Evolutionary conservation across 2,329 filamentous ascomycete species (phyloP).

Genomic region (Claviceps sorghi): DNA sequence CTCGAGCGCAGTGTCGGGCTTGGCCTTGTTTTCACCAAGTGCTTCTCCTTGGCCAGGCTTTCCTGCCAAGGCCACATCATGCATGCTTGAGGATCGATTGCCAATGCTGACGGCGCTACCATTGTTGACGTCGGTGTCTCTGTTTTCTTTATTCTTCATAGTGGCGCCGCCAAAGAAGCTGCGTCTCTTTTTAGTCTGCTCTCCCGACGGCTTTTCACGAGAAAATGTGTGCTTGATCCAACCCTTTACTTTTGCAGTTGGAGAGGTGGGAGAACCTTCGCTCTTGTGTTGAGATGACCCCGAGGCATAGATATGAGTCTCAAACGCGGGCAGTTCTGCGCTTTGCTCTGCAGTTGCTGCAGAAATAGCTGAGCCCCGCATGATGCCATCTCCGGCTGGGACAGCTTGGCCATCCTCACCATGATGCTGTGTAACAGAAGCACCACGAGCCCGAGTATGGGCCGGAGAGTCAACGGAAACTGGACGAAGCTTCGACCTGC

Average conservation of each 20-base stretch:
- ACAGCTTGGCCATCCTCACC: constrained; percentile 5
- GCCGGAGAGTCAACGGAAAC: neutral
- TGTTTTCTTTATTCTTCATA: constrained; percentile 26
- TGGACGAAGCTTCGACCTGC: constrained; percentile 21
- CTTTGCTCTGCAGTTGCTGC: neutral
- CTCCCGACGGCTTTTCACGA: constrained; percentile 25
- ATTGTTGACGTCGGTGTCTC: constrained; percentile 29
- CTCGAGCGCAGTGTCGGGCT: neutral
- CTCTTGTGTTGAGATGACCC: constrained; percentile 6
- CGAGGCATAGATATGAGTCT: constrained; percentile 3
- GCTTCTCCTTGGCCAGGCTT: constrained; percentile 11
- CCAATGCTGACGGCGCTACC: constrained; percentile 28
- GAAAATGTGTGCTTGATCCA: constrained; percentile 43
- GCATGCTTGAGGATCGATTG: constrained; percentile 27
- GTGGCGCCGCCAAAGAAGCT: constrained; percentile 38
- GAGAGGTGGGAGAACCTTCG: constrained; percentile 13
- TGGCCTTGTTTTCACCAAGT: constrained; percentile 4
- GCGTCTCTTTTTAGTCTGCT: constrained; percentile 21
- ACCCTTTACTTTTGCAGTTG: constrained; percentile 30
- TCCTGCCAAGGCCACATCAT: constrained; percentile 32
- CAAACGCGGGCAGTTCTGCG: neutral
- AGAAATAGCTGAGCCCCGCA: neutral
- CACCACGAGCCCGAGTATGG: constrained; percentile 1
- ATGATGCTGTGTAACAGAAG: constrained; percentile 2
- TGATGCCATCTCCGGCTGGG: constrained; percentile 7